phyloP scores from a whole-genome alignment of 345 rosid species.

The Citrus cavaleriei region DNA sequence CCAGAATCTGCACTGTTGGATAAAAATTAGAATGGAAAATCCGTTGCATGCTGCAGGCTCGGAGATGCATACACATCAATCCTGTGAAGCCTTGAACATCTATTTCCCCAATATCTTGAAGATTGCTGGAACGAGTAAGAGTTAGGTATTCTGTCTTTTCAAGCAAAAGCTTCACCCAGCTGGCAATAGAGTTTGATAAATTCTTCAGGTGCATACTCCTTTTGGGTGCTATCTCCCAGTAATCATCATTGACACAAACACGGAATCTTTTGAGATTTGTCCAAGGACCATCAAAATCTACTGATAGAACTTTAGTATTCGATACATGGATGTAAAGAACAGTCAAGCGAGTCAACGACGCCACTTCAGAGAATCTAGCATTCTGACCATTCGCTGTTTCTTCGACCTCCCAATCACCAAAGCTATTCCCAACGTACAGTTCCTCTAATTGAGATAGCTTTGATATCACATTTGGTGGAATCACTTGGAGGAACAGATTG shows the following conservation, averaged over 20 bases:
- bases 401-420: constrained; percentile 26
- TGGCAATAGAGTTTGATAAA: neutral
- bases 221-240: constrained; percentile 2
- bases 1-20: neutral
- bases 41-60: constrained; percentile 1
- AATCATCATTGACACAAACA: constrained; percentile 4
- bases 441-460: constrained; percentile 28
- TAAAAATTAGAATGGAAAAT: neutral
- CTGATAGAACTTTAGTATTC: neutral
- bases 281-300: neutral
- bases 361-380: constrained; percentile 22
- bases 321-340: constrained; percentile 6
- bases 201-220: constrained; percentile 4
- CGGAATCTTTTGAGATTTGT: neutral
- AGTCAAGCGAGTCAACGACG: constrained; percentile 7
- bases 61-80: neutral
- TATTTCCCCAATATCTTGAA: neutral
- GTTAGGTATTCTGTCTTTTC: neutral
- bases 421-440: constrained; percentile 20
- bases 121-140: neutral
- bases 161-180: neutral
- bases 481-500: constrained; percentile 14
- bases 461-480: constrained; percentile 29
- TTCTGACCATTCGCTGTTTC: neutral
- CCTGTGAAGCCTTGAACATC: neutral